These are phyloP conservation scores for Endogone sp. DNA, from an alignment of 192 early-diverging fungal species.

Conservation along the genomic window DNA sequence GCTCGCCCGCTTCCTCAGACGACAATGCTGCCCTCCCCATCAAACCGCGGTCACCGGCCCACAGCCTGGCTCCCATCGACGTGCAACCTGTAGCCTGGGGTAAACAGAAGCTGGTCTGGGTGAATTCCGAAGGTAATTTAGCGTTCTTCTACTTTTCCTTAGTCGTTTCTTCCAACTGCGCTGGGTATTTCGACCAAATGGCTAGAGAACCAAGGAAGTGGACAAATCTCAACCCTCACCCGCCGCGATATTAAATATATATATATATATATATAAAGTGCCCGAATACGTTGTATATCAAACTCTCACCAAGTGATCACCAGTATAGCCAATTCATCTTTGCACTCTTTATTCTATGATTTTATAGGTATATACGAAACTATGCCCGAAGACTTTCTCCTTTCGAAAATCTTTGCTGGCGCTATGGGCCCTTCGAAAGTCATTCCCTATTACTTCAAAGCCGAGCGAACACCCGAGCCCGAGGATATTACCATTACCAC, in stretches of 20 bases:
- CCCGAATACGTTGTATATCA: too few relatives aligned
- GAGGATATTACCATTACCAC: slow-evolving; percentile 60
- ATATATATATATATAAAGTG: too few relatives aligned
- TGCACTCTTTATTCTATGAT: too few relatives aligned
- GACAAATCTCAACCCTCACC: too few relatives aligned
- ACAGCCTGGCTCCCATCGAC: slow-evolving; percentile 2
- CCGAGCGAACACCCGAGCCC: slow-evolving; percentile 35
- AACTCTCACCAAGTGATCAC: too few relatives aligned
- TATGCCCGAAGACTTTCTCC: slow-evolving; percentile 45
- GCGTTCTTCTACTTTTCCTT: not conserved
- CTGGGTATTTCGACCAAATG: too few relatives aligned
- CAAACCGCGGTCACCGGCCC: slow-evolving; percentile 3
- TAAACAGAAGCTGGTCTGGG: slow-evolving; percentile 25
- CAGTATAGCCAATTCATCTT: too few relatives aligned
- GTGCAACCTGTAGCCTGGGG: not conserved
- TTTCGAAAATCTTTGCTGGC: slow-evolving; percentile 54
- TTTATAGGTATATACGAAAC: slow-evolving; percentile 12
- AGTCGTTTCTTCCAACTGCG: not conserved
- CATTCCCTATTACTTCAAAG: slow-evolving; percentile 56
- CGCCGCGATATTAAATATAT: too few relatives aligned
- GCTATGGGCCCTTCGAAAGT: slow-evolving; percentile 58
- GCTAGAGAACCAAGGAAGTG: too few relatives aligned
- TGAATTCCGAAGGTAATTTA: slow-evolving; percentile 22
- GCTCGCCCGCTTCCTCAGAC: not conserved
- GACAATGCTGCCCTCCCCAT: not conserved